phyloP scores from a whole-genome alignment of 2,329 filamentous ascomycete genomes.

The Graphilbum sp. region DNA sequence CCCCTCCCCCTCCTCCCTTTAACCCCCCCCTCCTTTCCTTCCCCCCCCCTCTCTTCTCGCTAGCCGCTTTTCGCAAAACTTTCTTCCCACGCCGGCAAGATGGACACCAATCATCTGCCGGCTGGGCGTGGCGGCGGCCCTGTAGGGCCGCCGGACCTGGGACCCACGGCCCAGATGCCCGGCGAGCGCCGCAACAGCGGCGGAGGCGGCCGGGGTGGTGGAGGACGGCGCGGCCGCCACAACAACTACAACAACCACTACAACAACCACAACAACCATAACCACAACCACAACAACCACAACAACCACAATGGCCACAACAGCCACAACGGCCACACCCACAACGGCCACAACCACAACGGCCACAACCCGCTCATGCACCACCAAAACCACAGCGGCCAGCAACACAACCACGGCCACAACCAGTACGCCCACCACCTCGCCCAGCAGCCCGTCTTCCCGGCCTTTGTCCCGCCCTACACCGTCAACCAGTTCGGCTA shows the following conservation, averaged over 20 bases:
- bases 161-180: background rate
- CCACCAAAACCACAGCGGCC: no score
- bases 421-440: slow-evolving; percentile 23
- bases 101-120: slow-evolving; percentile 63
- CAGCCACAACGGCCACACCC: slow-evolving; percentile 22
- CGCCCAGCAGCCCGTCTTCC: slow-evolving; percentile 29
- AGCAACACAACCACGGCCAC: slow-evolving; percentile 25
- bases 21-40: no score
- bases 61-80: background rate
- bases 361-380: slow-evolving; percentile 17
- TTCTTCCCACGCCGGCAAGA: slow-evolving; percentile 52
- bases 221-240: slow-evolving; percentile 20
- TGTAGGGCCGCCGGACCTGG: slow-evolving; percentile 18
- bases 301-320: slow-evolving; percentile 16
- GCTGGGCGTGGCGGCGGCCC: slow-evolving; percentile 49
- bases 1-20: no score
- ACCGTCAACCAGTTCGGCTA: slow-evolving; percentile 25
- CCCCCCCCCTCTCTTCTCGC: background rate
- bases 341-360: slow-evolving; percentile 20
- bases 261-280: slow-evolving; percentile 14
- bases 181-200: slow-evolving; percentile 14
- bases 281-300: slow-evolving; percentile 17
- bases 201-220: slow-evolving; percentile 16
- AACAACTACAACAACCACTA: slow-evolving; percentile 17
- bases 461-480: slow-evolving; percentile 34